A percentile compares a stretch with the other conserved stretches of the same genome.
Evolutionary conservation across 148 eudicot species (phyloP).

Genomic region (Euryodendron excelsum): DNA sequence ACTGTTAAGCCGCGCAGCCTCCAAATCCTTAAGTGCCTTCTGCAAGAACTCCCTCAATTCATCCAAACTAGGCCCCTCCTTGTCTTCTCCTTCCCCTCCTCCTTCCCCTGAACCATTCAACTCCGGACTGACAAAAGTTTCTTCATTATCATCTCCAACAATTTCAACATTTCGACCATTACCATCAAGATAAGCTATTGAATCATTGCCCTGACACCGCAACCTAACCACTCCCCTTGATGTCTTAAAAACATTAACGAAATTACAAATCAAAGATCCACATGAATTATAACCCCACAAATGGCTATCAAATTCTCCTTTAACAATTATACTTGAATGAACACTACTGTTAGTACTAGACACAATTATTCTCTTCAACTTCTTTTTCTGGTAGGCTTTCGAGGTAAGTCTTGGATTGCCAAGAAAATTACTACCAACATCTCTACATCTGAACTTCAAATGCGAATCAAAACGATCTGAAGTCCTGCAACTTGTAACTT

Average conservation of each 20-base stretch:
- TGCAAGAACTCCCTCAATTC: slow-evolving; percentile 60
- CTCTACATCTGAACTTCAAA: slow-evolving; percentile 29
- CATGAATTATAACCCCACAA: slow-evolving; percentile 21
- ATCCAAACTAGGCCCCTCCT: slow-evolving; percentile 47
- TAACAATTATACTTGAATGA: slow-evolving; percentile 13
- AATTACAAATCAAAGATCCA: slow-evolving; percentile 25
- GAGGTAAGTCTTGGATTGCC: slow-evolving; percentile 31
- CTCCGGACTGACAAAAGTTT: slow-evolving; percentile 28
- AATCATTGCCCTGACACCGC: slow-evolving; percentile 68
- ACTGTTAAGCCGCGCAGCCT: slow-evolving; percentile 72
- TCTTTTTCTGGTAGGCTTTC: slow-evolving; percentile 32
- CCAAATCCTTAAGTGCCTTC: slow-evolving; percentile 77
- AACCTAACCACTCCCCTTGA: slow-evolving; percentile 29
- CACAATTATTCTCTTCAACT: slow-evolving; percentile 31
- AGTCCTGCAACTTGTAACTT: slow-evolving; percentile 32
- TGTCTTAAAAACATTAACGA: slow-evolving; percentile 15
- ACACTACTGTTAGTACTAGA: slow-evolving; percentile 19
- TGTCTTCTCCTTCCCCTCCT: slow-evolving; percentile 40
- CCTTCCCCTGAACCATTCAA: slow-evolving; percentile 38
- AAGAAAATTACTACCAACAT: slow-evolving; percentile 32
- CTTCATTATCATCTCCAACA: slow-evolving; percentile 35
- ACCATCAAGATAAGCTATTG: slow-evolving; percentile 60
- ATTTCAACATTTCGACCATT: slow-evolving; percentile 46
- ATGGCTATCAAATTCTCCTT: slow-evolving; percentile 27
- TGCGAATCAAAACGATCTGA: slow-evolving; percentile 28